phyloP scores from a whole-genome alignment of 2,329 filamentous ascomycete species.

The Colletotrichum sp. region DNA sequence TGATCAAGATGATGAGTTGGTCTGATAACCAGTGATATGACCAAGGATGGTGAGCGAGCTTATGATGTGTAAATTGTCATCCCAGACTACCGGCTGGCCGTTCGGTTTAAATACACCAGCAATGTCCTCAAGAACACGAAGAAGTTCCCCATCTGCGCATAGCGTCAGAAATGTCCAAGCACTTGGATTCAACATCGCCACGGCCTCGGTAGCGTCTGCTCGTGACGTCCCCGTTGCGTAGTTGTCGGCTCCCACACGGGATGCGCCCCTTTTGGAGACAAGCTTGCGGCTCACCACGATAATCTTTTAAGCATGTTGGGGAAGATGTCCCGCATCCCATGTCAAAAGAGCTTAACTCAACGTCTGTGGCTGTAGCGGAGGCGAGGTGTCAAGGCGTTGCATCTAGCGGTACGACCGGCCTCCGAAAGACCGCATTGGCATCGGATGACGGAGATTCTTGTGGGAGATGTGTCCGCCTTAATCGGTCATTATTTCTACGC shows the following conservation, averaged over 20 bases:
- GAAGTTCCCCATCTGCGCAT: neutral
- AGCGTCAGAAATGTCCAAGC: neutral
- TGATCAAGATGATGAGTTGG: neutral
- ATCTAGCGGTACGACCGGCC: neutral
- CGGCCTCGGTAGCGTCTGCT: neutral
- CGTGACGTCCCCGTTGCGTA: neutral
- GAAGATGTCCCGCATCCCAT: neutral
- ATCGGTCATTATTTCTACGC: neutral
- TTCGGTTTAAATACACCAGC: neutral
- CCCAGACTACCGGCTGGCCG: neutral
- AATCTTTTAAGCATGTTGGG: neutral
- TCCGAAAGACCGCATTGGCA: neutral
- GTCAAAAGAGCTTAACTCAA: neutral
- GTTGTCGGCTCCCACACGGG: neutral
- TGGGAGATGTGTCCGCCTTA: neutral
- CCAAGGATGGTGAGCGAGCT: accelerated
- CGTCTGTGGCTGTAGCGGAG: neutral
- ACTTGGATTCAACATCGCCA: neutral
- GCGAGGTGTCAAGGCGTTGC: neutral
- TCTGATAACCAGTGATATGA: neutral
- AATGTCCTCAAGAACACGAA: neutral
- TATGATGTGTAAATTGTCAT: neutral
- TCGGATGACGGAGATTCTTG: neutral
- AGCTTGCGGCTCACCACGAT: neutral
- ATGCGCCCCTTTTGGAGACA: neutral